Evolutionary conservation across 2,329 filamentous ascomycete genomes (phyloP).

Genomic region (Xylariales sp.): DNA sequence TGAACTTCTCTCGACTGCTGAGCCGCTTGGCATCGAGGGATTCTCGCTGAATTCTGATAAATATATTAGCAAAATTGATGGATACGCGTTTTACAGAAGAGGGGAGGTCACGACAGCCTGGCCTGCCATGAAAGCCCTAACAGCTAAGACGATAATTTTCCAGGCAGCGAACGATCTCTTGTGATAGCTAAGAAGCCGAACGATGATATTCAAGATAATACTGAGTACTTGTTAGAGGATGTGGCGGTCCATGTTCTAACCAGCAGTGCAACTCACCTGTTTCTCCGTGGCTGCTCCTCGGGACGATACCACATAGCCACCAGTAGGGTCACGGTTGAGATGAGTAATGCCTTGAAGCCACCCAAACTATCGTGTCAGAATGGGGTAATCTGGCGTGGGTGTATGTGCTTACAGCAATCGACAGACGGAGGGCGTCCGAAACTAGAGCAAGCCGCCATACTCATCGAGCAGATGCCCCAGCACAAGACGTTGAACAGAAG

Average conservation of each 20-base stretch:
- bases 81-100: slow-evolving; percentile 17
- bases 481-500: slow-evolving; percentile 17
- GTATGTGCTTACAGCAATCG: slow-evolving; percentile 17
- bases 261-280: slow-evolving; percentile 2
- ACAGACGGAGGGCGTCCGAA: slow-evolving; percentile 16
- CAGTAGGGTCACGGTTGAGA: slow-evolving; percentile 17
- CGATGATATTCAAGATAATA: slow-evolving; percentile 19
- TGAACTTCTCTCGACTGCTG: slow-evolving; percentile 11
- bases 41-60: no score
- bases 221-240: slow-evolving; percentile 21
- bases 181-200: slow-evolving; percentile 19
- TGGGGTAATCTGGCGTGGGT: no score
- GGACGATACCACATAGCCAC: slow-evolving; percentile 19
- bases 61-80: no score
- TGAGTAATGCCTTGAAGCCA: slow-evolving; percentile 17
- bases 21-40: slow-evolving; percentile 15
- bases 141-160: slow-evolving; percentile 23
- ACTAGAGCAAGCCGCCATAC: slow-evolving; percentile 16
- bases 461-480: slow-evolving; percentile 17
- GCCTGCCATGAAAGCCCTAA: slow-evolving; percentile 17
- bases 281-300: slow-evolving; percentile 22
- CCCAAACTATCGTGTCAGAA: no score
- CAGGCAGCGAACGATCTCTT: slow-evolving; percentile 16
- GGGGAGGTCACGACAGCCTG: slow-evolving; percentile 18
- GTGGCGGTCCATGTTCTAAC: slow-evolving; percentile 18